Evolutionary conservation across 1,284 basidiomycete genomes (phyloP).

Genomic region (Serendipita sp.): DNA sequence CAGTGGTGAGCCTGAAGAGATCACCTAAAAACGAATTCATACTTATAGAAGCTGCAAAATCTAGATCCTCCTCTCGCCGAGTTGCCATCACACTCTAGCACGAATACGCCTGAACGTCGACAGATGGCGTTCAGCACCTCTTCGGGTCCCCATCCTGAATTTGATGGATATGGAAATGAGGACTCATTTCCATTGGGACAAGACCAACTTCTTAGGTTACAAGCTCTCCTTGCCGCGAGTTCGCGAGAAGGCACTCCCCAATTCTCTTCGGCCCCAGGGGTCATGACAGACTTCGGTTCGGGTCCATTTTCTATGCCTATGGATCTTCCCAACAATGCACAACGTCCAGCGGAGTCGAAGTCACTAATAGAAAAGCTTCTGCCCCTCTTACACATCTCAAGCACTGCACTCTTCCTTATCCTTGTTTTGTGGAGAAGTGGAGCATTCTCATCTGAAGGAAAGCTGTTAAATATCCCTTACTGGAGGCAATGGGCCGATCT

Average conservation of each 20-base stretch:
- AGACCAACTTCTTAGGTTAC: not conserved
- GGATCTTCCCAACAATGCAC: not conserved
- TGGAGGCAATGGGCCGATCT: conserved; percentile 1
- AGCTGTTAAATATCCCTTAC: not conserved
- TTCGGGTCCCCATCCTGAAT: too few relatives aligned
- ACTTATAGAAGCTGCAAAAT: not conserved
- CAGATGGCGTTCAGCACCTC: not conserved
- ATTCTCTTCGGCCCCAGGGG: not conserved
- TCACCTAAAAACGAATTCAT: not conserved
- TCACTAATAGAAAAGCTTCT: not conserved
- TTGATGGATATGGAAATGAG: not conserved
- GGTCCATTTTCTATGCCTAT: not conserved
- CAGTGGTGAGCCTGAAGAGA: not conserved
- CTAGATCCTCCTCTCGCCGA: conserved; percentile 2
- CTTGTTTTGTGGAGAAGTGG: not conserved
- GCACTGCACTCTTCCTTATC: not conserved
- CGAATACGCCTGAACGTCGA: not conserved
- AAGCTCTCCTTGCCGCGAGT: not conserved
- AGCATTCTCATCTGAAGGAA: not conserved
- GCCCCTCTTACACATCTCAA: not conserved
- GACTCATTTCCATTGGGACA: not conserved
- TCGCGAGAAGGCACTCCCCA: conserved; percentile 1
- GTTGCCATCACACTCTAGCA: not conserved
- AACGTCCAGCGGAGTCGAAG: not conserved
- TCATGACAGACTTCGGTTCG: not conserved